Percentiles rank a stretch among this genome's conserved stretches.
Conservation (phyloP, 1,139 yeast species). For the Candida albicans region DNA sequence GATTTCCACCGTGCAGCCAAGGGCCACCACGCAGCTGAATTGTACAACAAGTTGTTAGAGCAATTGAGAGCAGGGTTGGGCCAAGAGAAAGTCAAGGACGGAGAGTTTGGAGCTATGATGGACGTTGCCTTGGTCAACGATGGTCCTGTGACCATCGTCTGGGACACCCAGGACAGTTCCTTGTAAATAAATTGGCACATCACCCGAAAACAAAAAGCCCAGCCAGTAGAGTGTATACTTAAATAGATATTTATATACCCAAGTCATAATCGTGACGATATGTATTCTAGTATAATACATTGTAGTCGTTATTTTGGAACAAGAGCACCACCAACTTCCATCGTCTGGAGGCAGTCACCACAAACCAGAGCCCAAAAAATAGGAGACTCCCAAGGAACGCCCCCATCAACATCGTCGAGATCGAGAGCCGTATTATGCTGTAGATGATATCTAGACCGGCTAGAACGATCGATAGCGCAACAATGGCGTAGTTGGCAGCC, state of each 20-base stretch:
- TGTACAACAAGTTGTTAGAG: constrained; percentile 63
- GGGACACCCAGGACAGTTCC: background rate
- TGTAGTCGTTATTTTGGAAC: constrained; percentile 13
- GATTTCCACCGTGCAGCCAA: constrained; percentile 90
- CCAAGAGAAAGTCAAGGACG: constrained; percentile 69
- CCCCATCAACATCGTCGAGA: constrained; percentile 20
- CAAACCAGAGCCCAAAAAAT: constrained; percentile 15
- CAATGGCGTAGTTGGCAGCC: constrained; percentile 6
- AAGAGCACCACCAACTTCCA: constrained; percentile 15
- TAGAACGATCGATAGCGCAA: constrained; percentile 14
- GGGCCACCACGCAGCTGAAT: constrained; percentile 65
- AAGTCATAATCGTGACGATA: background rate
- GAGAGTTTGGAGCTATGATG: constrained; percentile 97
- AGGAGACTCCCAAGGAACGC: constrained; percentile 12
- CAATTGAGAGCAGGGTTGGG: constrained; percentile 57
- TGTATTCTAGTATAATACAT: constrained; percentile 10
- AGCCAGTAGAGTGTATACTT: background rate
- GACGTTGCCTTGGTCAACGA: constrained; percentile 83
- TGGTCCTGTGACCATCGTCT: constrained; percentile 50
- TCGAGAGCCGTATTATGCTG: constrained; percentile 19
- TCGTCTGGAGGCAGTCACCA: constrained; percentile 15
- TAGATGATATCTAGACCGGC: constrained; percentile 22
- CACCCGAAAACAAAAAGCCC: background rate
- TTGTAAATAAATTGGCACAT: background rate
- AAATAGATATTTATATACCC: background rate